Evolutionary conservation across 2,329 filamentous ascomycete genomes (phyloP), one percentile per base, ranked within the genome.

Genomic region (Monilinia polystroma): DNA sequence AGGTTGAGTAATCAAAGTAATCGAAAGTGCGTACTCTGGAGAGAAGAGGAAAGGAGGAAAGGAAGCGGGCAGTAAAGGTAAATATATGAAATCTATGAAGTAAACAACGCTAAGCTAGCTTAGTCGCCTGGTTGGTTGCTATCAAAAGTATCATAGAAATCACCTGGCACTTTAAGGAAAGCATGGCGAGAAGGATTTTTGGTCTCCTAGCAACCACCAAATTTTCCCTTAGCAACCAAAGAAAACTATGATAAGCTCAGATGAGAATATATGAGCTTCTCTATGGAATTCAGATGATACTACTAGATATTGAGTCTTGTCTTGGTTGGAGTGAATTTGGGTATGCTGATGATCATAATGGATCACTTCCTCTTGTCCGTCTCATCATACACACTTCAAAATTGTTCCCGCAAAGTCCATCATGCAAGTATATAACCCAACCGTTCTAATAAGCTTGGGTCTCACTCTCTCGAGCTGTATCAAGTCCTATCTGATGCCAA

Each of bases 1-100:
- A 53, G 51, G 14, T 38, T 52, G 23, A 43, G 32, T 18, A 32
- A 11, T 66, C 35, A 60, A 66, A 38, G 11, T 26, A 60, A 60
- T 52, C 43, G 38, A n/a, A 32, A 51, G 55, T 45, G 26, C n/a
- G 56, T 41, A 51, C 16, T 49, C 56, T 60, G 26, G 18, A 20
- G 63, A 23, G 35, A 35, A 18, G 55, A 52, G 32, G 23, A 53
- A 23, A 29, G 23, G 47, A 35, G 18, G n/a, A 29, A 53, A 35
- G 45, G n/a, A 10, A 32, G 35, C 4, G 14, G 6, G 14, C 5
- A 49, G 29, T 12, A 12, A 23, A 47, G 5, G 3, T n/a, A n/a
- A 10, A 18, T 23, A 49, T 59, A 4, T 20, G n/a, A 35, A n/a
- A 23, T 7, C 18, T 7, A 0, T 16, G 18, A 11, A 1, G 14